Evolutionary conservation across 768 basidiomycete genomes (phyloP), one percentile per base, ranked within the genome.

Genomic region (Kwoniella heveanensis): DNA sequence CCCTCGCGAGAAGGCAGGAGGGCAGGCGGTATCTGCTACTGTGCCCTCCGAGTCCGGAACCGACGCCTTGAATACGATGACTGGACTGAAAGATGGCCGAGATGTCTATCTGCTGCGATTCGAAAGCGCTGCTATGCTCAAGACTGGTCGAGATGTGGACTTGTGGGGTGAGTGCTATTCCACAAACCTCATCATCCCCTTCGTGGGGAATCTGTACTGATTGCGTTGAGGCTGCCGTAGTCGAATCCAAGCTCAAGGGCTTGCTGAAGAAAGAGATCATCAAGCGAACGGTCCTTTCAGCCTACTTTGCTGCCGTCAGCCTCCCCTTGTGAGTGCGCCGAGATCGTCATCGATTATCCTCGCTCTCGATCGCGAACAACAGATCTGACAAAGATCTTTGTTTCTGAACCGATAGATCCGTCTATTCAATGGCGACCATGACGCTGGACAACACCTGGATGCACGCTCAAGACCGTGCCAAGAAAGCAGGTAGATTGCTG

Each of bases 401-500:
- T 36, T 36, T 24, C 19, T 29, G 13, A 32, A 21, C 19, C 32
- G 5, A 17, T 48, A 79, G 77, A 58, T 71, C 76, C 8, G 75
- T 76, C 0, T 79, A 81, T 65, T 64, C 61, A 13, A 77, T 79
- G 76, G 77, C 80, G 1, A 73, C 74, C 0, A 76, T 77, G 70
- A 60, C 67, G 0, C 66, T 80, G 21, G 80, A 81, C 55, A 81
- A 81, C 54, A 73, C 74, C 2, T 79, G 76, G 73, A 76, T 77
- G 52, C 77, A 77, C 47, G 70, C 69, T n/a, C 72, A 80, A 67
- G 83, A 84, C 63, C 75, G 81, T 36, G 82, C 83, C 0, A 73
- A 72, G 54, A 83, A 83, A 62, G 83, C 83, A 0, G 83, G 83
- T 9, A 57, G 78, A 8, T 59, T 84, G 1, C 76, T 84, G 6